These are phyloP conservation scores for Amylocystis lapponica DNA, from an alignment of 768 basidiomycete species.

Conservation along the genomic window DNA sequence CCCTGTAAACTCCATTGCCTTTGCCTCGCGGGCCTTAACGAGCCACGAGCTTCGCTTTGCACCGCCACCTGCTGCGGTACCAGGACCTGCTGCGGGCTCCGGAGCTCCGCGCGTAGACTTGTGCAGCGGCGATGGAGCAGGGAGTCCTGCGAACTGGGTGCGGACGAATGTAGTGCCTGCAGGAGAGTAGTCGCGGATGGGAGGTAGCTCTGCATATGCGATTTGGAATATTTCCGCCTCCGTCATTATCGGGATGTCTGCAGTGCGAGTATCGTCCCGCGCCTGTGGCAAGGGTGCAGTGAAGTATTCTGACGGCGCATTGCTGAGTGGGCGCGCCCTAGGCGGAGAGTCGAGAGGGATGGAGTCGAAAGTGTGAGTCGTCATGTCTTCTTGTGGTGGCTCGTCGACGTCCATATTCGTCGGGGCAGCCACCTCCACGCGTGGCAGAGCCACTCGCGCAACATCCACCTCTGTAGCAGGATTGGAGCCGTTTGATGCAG, in stretches of 20 bases:
- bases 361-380: constrained; percentile 30
- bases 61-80: constrained; percentile 28
- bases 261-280: too few relatives aligned
- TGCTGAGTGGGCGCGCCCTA: too few relatives aligned
- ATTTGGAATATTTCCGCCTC: too few relatives aligned
- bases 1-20: constrained; percentile 30
- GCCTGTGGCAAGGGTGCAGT: constrained; percentile 17
- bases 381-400: constrained; percentile 15
- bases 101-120: constrained; percentile 54
- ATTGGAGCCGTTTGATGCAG: too few relatives aligned
- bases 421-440: neutral
- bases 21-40: constrained; percentile 67
- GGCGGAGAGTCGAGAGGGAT: constrained; percentile 34
- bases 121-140: constrained; percentile 61
- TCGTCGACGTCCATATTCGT: constrained; percentile 10
- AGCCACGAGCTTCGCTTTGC: constrained; percentile 83
- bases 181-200: constrained; percentile 1
- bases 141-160: constrained; percentile 45
- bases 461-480: neutral
- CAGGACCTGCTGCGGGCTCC: constrained; percentile 25
- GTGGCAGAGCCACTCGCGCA: neutral
- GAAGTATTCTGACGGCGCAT: constrained; percentile 8
- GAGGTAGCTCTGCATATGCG: too few relatives aligned
- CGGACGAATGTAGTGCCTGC: constrained; percentile 16
- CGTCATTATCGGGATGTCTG: too few relatives aligned